phyloP scores from a whole-genome alignment of 805 yeast species.

The Candida caryicola region DNA sequence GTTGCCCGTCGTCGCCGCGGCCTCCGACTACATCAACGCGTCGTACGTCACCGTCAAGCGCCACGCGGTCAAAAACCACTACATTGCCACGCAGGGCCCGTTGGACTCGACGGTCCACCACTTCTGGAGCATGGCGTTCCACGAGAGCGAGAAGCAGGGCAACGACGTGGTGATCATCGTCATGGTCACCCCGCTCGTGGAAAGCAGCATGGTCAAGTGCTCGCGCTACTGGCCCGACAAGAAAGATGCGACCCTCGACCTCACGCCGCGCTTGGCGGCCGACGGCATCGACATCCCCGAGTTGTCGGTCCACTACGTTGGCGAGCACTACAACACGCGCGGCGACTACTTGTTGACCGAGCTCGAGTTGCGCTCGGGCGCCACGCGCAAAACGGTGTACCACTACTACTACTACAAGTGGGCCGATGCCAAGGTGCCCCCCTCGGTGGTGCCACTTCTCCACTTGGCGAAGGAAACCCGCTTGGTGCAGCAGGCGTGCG shows the following conservation, averaged over 20 bases:
- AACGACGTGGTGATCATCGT: conserved; percentile 29
- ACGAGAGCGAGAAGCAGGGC: conserved; percentile 27
- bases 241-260: conserved; percentile 16
- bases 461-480: conserved; percentile 13
- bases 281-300: conserved; percentile 23
- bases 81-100: conserved; percentile 74
- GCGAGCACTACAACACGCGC: conserved; percentile 13
- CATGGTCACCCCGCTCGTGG: conserved; percentile 54
- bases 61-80: conserved; percentile 19
- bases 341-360: conserved; percentile 27
- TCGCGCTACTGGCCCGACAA: conserved; percentile 37
- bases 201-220: conserved; percentile 40
- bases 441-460: conserved; percentile 28
- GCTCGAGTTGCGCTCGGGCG: conserved; percentile 19
- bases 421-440: conserved; percentile 45
- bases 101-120: conserved; percentile 35
- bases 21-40: conserved; percentile 40
- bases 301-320: conserved; percentile 16
- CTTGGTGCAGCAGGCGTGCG: conserved; percentile 7
- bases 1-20: conserved; percentile 18
- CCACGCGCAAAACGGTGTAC: conserved; percentile 23
- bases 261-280: conserved; percentile 10
- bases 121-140: conserved; percentile 52
- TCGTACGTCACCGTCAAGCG: conserved; percentile 21
- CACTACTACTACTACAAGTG: conserved; percentile 44